phyloP scores from a whole-genome alignment of 306 rosid species.

The Cucumis melo region DNA sequence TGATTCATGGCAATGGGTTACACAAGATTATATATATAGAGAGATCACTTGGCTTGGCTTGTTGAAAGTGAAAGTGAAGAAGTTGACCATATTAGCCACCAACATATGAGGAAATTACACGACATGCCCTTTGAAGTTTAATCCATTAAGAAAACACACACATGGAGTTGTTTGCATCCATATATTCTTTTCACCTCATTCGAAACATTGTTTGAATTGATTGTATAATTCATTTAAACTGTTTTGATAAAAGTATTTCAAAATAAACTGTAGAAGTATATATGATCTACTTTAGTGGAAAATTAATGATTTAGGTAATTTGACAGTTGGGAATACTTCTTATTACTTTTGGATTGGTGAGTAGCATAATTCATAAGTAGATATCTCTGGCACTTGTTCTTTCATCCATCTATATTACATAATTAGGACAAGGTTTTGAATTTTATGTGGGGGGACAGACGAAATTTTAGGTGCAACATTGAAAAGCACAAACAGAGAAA shows the following conservation, averaged over 20 bases:
- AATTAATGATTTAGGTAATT: not conserved
- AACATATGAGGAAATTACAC: not conserved
- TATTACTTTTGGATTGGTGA: not conserved
- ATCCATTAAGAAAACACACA: no score
- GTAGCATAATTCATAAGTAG: not conserved
- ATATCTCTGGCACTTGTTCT: not conserved
- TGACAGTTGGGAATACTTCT: not conserved
- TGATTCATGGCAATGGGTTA: not conserved
- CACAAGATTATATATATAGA: not conserved
- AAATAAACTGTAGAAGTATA: no score
- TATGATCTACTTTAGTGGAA: no score
- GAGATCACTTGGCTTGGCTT: not conserved
- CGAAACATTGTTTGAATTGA: no score
- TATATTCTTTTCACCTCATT: no score
- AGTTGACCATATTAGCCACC: not conserved
- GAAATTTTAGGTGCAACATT: not conserved
- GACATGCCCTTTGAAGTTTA: not conserved
- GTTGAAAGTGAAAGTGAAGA: not conserved
- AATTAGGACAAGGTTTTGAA: not conserved
- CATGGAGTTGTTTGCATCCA: no score
- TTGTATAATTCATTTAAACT: no score
- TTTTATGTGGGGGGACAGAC: not conserved
- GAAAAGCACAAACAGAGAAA: no score
- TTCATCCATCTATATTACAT: not conserved
- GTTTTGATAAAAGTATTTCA: no score